Evolutionary conservation across 768 basidiomycete species (phyloP).

Genomic region (Boletus patriciae): DNA sequence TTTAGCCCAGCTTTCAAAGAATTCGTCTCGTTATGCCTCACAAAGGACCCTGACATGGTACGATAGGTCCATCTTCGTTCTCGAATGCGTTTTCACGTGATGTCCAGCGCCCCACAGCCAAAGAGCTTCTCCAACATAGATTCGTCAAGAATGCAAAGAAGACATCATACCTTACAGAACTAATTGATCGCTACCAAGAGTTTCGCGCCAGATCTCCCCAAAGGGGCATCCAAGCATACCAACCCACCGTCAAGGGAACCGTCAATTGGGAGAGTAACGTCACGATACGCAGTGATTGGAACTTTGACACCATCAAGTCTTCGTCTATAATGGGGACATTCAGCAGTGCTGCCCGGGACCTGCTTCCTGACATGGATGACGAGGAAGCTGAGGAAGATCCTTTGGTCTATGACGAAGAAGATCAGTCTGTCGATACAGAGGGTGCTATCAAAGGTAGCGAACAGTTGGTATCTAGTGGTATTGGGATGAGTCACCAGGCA

Average conservation of each 20-base stretch:
- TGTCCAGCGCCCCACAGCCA: conserved; percentile 80
- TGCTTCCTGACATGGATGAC: conserved; percentile 59
- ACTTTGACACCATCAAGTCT: conserved; percentile 84
- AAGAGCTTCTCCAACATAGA: conserved; percentile 88
- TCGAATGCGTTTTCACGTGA: conserved; percentile 11
- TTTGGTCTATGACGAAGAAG: conserved; percentile 43
- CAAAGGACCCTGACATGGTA: conserved; percentile 85
- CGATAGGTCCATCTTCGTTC: conserved; percentile 24
- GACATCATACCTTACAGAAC: conserved; percentile 79
- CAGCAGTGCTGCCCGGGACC: conserved; percentile 68
- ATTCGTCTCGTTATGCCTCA: conserved; percentile 86
- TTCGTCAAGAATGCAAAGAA: conserved; percentile 87
- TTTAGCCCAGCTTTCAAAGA: conserved; percentile 90
- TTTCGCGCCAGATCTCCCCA: conserved; percentile 62
- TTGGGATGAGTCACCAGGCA: conserved; percentile 54
- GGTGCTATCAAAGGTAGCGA: conserved; percentile 68
- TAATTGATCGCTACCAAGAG: conserved; percentile 86
- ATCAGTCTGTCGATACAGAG: conserved; percentile 59
- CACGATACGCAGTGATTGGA: conserved; percentile 92
- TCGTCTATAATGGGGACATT: conserved; percentile 75
- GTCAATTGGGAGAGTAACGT: conserved; percentile 67
- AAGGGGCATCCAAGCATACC: conserved; percentile 53
- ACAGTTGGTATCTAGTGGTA: conserved; percentile 36
- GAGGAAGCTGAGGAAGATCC: conserved; percentile 48
- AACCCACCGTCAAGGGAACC: conserved; percentile 57